These are phyloP conservation scores for Salix suchowensis DNA, from an alignment of 345 rosid genomes.

Conservation along the genomic window DNA sequence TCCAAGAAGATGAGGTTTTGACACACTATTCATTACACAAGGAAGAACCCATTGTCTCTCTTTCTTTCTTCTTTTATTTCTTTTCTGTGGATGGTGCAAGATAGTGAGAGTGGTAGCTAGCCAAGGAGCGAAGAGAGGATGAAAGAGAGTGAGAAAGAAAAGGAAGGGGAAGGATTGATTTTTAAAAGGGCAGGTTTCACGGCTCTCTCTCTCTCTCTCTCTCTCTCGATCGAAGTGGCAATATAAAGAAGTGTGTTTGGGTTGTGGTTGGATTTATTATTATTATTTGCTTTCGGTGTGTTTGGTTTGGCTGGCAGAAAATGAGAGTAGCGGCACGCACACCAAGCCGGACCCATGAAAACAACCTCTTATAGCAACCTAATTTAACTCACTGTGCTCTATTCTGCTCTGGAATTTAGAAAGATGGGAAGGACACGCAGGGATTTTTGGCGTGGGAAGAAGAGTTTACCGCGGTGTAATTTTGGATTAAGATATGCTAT, in stretches of 20 bases:
- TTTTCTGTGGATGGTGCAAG: constrained; percentile 9
- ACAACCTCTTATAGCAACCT: constrained; percentile 20
- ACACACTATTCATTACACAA: constrained; percentile 22
- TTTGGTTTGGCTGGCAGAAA: constrained; percentile 34
- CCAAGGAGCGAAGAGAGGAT: constrained; percentile 20
- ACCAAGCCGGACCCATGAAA: constrained; percentile 48
- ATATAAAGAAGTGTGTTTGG: not conserved
- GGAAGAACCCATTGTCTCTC: constrained; percentile 1
- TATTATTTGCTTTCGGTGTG: constrained; percentile 41
- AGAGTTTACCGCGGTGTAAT: not conserved
- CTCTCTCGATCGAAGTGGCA: not conserved
- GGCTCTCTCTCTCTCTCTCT: constrained; percentile 35
- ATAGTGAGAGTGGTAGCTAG: not conserved
- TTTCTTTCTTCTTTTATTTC: constrained; percentile 7
- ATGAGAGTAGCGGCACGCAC: constrained; percentile 32
- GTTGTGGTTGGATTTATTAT: constrained; percentile 12
- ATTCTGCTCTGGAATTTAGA: not conserved
- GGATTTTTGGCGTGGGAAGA: not conserved
- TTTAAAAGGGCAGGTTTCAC: constrained; percentile 46
- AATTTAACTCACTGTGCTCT: constrained; percentile 13
- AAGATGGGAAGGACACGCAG: not conserved
- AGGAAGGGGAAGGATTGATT: constrained; percentile 28
- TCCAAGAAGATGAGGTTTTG: constrained; percentile 29
- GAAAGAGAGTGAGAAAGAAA: constrained; percentile 16
- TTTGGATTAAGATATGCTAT: not conserved